Conservation (phyloP, 2,329 filamentous ascomycete genomes). For the Bipolaris oryzae region DNA sequence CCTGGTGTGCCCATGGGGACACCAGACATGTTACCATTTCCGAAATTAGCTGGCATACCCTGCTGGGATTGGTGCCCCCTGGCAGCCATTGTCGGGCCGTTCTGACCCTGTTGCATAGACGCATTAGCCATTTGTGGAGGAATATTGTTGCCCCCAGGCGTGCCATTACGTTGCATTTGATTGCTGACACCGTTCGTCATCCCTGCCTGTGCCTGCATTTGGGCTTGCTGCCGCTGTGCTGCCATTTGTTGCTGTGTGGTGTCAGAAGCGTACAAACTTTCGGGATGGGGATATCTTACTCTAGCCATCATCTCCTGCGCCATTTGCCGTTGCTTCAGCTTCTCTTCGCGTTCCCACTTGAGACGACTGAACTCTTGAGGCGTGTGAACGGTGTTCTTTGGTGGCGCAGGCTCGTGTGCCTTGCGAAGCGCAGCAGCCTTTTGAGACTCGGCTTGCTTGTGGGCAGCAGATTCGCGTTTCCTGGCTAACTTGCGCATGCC, state of each 20-base stretch:
- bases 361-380: slow-evolving; percentile 90
- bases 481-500: slow-evolving; percentile 95
- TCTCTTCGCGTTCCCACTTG: slow-evolving; percentile 84
- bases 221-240: slow-evolving; percentile 47
- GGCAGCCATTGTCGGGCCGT: slow-evolving; percentile 41
- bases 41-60: slow-evolving; percentile 56
- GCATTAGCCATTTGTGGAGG: slow-evolving; percentile 40
- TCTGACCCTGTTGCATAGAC: slow-evolving; percentile 38
- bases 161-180: slow-evolving; percentile 53
- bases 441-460: slow-evolving; percentile 81
- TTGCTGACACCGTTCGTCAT: slow-evolving; percentile 43
- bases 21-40: slow-evolving; percentile 56
- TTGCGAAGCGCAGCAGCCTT: slow-evolving; percentile 81
- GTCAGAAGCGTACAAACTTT: slow-evolving; percentile 16
- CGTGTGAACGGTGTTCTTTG: slow-evolving; percentile 68
- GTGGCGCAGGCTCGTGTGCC: slow-evolving; percentile 70
- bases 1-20: slow-evolving; percentile 62
- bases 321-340: slow-evolving; percentile 61
- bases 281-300: slow-evolving; percentile 42
- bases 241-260: slow-evolving; percentile 43
- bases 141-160: slow-evolving; percentile 43
- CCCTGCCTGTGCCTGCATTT: slow-evolving; percentile 48
- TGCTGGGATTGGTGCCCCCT: slow-evolving; percentile 47
- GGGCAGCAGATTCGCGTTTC: slow-evolving; percentile 82
- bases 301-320: slow-evolving; percentile 60